Percentiles rank a stretch among this genome's conserved stretches.
Evolutionary conservation across 306 rosid genomes (phyloP).

Genomic region (Astragalus membranaceus): DNA sequence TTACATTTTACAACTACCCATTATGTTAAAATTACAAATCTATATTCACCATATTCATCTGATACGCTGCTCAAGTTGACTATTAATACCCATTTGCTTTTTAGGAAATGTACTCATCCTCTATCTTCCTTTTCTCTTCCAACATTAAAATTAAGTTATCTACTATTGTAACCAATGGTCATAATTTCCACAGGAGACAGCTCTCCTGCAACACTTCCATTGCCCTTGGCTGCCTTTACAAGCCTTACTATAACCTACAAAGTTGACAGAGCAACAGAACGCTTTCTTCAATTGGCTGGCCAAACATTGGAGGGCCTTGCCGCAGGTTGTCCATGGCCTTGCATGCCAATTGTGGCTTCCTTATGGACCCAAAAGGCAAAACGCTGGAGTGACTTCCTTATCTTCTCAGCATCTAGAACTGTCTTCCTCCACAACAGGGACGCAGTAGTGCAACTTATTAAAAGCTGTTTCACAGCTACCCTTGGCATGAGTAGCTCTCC

Average conservation of each 20-base stretch:
- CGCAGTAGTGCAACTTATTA: slow-evolving; percentile 74
- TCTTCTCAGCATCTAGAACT: slow-evolving; percentile 85
- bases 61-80: slow-evolving; percentile 1
- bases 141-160: not conserved
- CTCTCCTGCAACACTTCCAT: slow-evolving; percentile 91
- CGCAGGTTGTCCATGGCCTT: slow-evolving; percentile 98
- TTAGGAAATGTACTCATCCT: slow-evolving; percentile 9
- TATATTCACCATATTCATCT: not conserved
- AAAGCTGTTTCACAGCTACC: slow-evolving; percentile 90
- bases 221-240: slow-evolving; percentile 96
- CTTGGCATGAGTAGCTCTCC: slow-evolving; percentile 68
- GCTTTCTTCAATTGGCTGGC: slow-evolving; percentile 85
- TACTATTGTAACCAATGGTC: slow-evolving; percentile 3
- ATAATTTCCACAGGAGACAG: slow-evolving; percentile 52
- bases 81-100: not conserved
- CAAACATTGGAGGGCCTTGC: slow-evolving; percentile 89
- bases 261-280: slow-evolving; percentile 73
- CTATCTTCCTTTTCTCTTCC: slow-evolving; percentile 9
- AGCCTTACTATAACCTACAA: slow-evolving; percentile 94
- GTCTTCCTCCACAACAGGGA: slow-evolving; percentile 84
- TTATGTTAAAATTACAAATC: not conserved
- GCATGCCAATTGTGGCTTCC: slow-evolving; percentile 98
- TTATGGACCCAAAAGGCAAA: slow-evolving; percentile 97
- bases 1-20: not conserved
- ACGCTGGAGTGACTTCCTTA: slow-evolving; percentile 89